Evolutionary conservation across 2,329 filamentous ascomycete species (phyloP), one percentile per base, ranked within the genome.

Genomic region (Thielaviopsis punctulata): DNA sequence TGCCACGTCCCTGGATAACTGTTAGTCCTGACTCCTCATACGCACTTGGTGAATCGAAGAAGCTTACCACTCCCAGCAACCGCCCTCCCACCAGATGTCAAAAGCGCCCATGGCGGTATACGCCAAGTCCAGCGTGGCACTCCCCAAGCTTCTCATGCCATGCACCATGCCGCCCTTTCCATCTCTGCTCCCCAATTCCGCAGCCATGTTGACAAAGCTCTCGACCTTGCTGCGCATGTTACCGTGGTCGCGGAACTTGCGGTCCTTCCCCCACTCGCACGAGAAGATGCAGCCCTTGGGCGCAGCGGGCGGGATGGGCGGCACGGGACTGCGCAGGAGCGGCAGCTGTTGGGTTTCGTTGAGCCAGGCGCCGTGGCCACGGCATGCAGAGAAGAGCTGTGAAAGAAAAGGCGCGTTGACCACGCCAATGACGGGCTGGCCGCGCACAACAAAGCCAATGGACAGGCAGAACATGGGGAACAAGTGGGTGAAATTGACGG

Each of bases 11-110:
- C 73, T 75, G 51, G 24, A 30, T n/a, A 22, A n/a, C 19, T 15
- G 47, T 21, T 9, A 30, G 21, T 12, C 18, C 12, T 48, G 22
- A 33, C 10, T 2, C n/a, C 2, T 47, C 12, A 54, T 49, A 55
- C 25, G 54, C 12, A 12, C 4, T 18, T 6, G 15, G 18, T n/a
- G 15, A 27, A n/a, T 25, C 12, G 24, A 22, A 12, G 18, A 21
- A 2, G 63, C 71, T 57, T 59, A 80, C 79, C 84, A 88, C 64
- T 87, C 84, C 83, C 83, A 86, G 60, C 82, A 86, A 0, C 83
- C 83, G 2, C 82, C 84, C 62, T 88, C 83, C 83, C 83, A 88
- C 83, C 84, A 87, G 10, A 87, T 85, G 64, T 88, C 84, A 58
- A 87, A 80, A 0, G 78, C 71, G 0, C 84, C 84, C 73, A 84